Percentiles rank a stretch among this genome's conserved stretches.
Evolutionary conservation across 2,329 filamentous ascomycete genomes (phyloP).

Genomic region (Setomelanomma holmii): DNA sequence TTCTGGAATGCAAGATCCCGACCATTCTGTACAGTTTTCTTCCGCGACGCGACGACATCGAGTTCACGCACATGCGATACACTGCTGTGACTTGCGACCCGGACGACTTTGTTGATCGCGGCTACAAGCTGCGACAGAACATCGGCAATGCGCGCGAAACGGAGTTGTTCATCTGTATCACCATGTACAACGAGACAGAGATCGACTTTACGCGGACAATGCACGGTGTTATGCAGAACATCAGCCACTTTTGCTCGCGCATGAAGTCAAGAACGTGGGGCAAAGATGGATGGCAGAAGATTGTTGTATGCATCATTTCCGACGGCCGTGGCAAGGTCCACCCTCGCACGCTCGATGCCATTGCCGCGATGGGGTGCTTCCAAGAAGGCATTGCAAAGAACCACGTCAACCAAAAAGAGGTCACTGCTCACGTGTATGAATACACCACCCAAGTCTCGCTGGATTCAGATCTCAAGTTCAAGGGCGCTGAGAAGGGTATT

Average conservation of each 20-base stretch:
- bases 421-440: constrained; percentile 97
- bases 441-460: constrained; percentile 98
- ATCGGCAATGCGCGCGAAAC: constrained; percentile 90
- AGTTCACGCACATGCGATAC: constrained; percentile 99
- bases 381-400: constrained; percentile 99
- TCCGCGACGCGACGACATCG: constrained; percentile 87
- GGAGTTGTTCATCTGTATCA: constrained; percentile 94
- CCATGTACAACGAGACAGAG: constrained; percentile 99
- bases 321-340: constrained; percentile 95
- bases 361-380: constrained; percentile 97
- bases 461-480: constrained; percentile 95
- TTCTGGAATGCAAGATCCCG: constrained; percentile 98
- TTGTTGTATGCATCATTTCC: constrained; percentile 95
- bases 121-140: constrained; percentile 92
- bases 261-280: constrained; percentile 95
- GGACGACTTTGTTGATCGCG: constrained; percentile 86
- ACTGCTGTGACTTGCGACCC: constrained; percentile 98
- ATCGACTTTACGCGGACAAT: constrained; percentile 96
- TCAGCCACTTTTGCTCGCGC: constrained; percentile 92
- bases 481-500: constrained; percentile 98
- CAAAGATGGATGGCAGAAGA: constrained; percentile 97
- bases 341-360: constrained; percentile 87
- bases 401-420: constrained; percentile 92
- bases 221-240: constrained; percentile 99
- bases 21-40: constrained; percentile 98